Evolutionary conservation across 179 eudicot species (phyloP).

Genomic region (Spinacia oleracea): DNA sequence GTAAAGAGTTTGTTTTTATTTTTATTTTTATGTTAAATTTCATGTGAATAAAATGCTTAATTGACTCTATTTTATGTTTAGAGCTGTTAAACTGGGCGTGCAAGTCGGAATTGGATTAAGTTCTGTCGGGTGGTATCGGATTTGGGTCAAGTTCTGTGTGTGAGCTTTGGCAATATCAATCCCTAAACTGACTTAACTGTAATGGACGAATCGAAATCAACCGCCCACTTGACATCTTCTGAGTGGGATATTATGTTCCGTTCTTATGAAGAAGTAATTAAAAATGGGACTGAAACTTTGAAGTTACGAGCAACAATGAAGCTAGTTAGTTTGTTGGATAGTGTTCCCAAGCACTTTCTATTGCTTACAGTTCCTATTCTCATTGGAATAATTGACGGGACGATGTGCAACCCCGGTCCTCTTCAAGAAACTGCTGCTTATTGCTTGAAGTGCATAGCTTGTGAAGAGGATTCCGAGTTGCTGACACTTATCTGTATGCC

Average conservation of each 20-base stretch:
- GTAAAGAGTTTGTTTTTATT: not conserved
- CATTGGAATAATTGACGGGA: conserved; percentile 32
- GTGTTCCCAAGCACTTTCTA: conserved; percentile 44
- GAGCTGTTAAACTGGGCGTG: not conserved
- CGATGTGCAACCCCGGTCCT: conserved; percentile 11
- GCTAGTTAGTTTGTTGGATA: conserved; percentile 35
- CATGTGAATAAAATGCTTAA: not conserved
- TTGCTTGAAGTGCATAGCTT: conserved; percentile 48
- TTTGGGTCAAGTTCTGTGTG: not conserved
- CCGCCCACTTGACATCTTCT: conserved; percentile 18
- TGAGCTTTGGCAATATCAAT: not conserved
- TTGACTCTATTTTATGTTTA: not conserved
- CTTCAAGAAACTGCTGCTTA: conserved; percentile 43
- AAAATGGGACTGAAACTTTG: conserved; percentile 30
- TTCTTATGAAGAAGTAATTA: conserved; percentile 35
- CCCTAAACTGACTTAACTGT: not conserved
- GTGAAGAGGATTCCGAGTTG: conserved; percentile 44
- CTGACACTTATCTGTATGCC: conserved; percentile 38
- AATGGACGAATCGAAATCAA: conserved; percentile 25
- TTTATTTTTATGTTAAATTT: no score
- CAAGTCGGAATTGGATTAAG: no score
- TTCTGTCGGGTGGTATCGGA: no score
- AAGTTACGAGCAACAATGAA: conserved; percentile 37
- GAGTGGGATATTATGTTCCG: conserved; percentile 47
- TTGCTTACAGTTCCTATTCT: conserved; percentile 41